Base-by-base conservation (phyloP, 2,329 filamentous ascomycete species). In the Curvularia eragrostidis region DNA sequence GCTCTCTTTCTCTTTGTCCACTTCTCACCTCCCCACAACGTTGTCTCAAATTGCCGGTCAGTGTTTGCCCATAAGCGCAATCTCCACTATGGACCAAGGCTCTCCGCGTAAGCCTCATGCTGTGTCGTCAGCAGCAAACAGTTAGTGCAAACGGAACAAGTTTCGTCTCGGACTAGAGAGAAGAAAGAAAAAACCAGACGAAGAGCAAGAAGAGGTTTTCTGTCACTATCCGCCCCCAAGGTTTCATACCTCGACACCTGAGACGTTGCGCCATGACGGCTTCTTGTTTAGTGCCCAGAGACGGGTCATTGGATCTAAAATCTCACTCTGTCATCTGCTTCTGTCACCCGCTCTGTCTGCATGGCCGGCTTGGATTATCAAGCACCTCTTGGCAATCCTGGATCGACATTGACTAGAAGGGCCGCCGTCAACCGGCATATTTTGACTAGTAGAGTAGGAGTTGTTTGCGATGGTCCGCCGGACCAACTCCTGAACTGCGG, bases 201-300 rank as follows among this genome's bases (percentile, higher is more conserved):
- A 5, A 8, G 39, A 42, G n/a, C n/a, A 23, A 42, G 23, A 23
- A 42, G 6, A 42, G 23, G 24, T 10, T 47, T 26, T 38, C 30
- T 32, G 19, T n/a, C 13, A 36, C 19, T 21, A 32, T 10, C 46
- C 30, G 46, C 32, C 8, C 30, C 32, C 19, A 24, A 38, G 46
- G 46, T 48, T 48, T 48, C 46, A 36, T 36, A 36, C 46, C 18
- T 48, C 8, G 30, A n/a, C 15, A 36, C 30, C 46, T 48, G 46
- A 48, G 46, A 48, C 46, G 19, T 36, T 10, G 30, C 23, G 32
- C 28, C 19, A 48, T 48, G n/a, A 30, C 26, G 26, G 39, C 21
- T 24, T 42, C 39, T 24, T 42, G 12, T n/a, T n/a, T 42, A 42
- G 39, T 42, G 39, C 32, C n/a, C 32, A 24, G 21, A 42, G 24